These are phyloP conservation scores for Trebouxia sp. DNA, from an alignment of 139 green algal species.

Conservation along the genomic window DNA sequence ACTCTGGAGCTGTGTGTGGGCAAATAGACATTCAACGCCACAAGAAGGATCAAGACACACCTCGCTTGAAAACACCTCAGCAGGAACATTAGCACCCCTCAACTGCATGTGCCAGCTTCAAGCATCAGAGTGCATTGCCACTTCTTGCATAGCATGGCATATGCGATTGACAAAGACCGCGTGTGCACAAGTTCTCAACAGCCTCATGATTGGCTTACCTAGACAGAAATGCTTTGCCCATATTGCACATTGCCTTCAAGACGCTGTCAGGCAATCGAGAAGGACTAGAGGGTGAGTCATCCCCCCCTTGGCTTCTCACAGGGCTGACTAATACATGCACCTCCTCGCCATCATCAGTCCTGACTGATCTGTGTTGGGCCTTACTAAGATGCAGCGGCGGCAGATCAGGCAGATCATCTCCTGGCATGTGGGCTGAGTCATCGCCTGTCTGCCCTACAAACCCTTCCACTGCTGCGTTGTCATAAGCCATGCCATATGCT, in stretches of 20 bases:
- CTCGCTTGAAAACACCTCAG: too few species aligned
- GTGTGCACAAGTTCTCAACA: neutral
- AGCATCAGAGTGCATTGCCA: too few species aligned
- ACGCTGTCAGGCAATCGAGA: constrained; percentile 15
- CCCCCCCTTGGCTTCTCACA: neutral
- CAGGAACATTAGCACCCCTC: too few species aligned
- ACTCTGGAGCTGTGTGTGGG: too few species aligned
- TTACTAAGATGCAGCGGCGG: neutral
- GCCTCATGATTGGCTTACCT: neutral
- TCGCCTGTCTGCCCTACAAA: neutral
- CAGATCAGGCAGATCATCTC: constrained; percentile 1
- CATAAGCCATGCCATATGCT: too few species aligned
- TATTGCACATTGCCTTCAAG: constrained; percentile 23
- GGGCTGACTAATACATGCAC: constrained; percentile 23
- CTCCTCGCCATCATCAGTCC: constrained; percentile 21
- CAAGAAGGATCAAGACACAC: too few species aligned
- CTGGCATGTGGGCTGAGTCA: neutral
- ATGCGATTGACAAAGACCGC: too few species aligned
- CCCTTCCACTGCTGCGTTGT: neutral
- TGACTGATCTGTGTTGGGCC: constrained; percentile 19
- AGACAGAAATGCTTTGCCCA: constrained; percentile 21
- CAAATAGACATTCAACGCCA: too few species aligned
- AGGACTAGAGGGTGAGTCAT: constrained; percentile 11
- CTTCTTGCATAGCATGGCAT: too few species aligned
- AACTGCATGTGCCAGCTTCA: too few species aligned